Base-by-base conservation (phyloP, 2,329 filamentous ascomycete genomes). In the Esteya vermicola region DNA sequence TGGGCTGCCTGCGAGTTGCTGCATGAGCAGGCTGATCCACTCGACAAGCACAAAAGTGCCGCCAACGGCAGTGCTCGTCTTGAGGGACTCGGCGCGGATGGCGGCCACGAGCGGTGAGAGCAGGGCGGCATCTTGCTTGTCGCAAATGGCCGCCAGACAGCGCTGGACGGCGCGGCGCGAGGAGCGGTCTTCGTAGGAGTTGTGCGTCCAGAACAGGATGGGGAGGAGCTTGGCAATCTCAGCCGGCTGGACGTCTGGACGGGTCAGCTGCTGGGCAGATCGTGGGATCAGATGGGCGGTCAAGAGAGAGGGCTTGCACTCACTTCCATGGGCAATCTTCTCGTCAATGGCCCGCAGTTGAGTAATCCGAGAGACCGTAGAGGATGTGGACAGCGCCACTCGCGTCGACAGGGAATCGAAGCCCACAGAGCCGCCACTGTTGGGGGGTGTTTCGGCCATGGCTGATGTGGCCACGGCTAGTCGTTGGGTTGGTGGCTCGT, bases 1-100 rank as follows among this genome's bases (percentile, higher is more conserved):
- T n/a, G n/a, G n/a, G 14, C 72, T 72, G 36, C 69, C 68, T 25
- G 72, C 72, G 21, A 86, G 66, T 43, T 80, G 70, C 52, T 88
- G 78, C 49, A 94, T 72, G 38, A 95, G 62, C 43, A 89, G 58
- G 43, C 81, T 82, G 57, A 78, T 85, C 89, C 89, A 98, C 58
- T 94, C 85, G 13, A 91, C 70, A 49, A 98, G 66, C 36, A 93
- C 85, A 55, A 95, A 93, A 6, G 86, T 83, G 58, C 78, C 93
- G 33, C 72, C 75, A 14, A 81, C 64, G 25, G 89, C 85, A 51
- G 96, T 78, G 46, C 76, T 78, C 16, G 71, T 64, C 57, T 93
- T 95, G 46, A 73, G 68, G 13, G 79, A 74, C 59, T 98, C 89
- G 25, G 68, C 63, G 45, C 78, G 74, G 43, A 95, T 58, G 37